These are phyloP conservation scores for Mycena polygramma DNA, from an alignment of 768 basidiomycete genomes.

Conservation along the genomic window DNA sequence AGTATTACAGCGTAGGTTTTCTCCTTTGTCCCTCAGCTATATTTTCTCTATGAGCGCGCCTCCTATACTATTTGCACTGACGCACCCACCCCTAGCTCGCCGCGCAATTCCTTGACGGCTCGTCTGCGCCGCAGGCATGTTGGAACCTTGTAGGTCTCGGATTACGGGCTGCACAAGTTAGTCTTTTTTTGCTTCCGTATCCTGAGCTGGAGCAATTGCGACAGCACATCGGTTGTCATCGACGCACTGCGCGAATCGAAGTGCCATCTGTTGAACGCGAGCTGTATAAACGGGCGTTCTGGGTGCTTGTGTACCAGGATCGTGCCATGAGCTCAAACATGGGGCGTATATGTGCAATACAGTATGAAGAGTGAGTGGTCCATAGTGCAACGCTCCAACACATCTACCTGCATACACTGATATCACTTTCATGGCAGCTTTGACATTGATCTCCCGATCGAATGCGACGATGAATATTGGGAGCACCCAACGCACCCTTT, in stretches of 20 bases:
- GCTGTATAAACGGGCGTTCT: slow-evolving; percentile 81
- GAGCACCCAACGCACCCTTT: slow-evolving; percentile 66
- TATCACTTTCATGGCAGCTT: slow-evolving; percentile 56
- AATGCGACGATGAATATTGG: slow-evolving; percentile 82
- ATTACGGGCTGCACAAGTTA: slow-evolving; percentile 46
- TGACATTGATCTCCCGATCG: slow-evolving; percentile 74
- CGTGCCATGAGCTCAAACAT: slow-evolving; percentile 60
- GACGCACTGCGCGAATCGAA: slow-evolving; percentile 44
- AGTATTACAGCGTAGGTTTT: slow-evolving; percentile 67
- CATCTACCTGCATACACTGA: neutral
- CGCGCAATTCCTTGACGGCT: slow-evolving; percentile 66
- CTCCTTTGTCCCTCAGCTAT: too few species aligned
- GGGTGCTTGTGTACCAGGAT: slow-evolving; percentile 58
- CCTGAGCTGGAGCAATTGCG: slow-evolving; percentile 44
- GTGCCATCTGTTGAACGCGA: slow-evolving; percentile 69
- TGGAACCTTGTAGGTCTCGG: slow-evolving; percentile 75
- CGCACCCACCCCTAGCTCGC: slow-evolving; percentile 54
- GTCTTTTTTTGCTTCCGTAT: slow-evolving; percentile 45
- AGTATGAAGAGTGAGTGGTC: slow-evolving; percentile 50
- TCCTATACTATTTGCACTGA: neutral
- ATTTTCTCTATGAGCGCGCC: too few species aligned
- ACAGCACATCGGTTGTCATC: slow-evolving; percentile 25
- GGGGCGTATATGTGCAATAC: slow-evolving; percentile 56
- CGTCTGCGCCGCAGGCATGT: slow-evolving; percentile 69
- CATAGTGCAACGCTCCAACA: too few species aligned